A percentile compares a stretch with the other conserved stretches of the same genome.
phyloP scores from a whole-genome alignment of 768 basidiomycete genomes.

The Kwoniella heveanensis region DNA sequence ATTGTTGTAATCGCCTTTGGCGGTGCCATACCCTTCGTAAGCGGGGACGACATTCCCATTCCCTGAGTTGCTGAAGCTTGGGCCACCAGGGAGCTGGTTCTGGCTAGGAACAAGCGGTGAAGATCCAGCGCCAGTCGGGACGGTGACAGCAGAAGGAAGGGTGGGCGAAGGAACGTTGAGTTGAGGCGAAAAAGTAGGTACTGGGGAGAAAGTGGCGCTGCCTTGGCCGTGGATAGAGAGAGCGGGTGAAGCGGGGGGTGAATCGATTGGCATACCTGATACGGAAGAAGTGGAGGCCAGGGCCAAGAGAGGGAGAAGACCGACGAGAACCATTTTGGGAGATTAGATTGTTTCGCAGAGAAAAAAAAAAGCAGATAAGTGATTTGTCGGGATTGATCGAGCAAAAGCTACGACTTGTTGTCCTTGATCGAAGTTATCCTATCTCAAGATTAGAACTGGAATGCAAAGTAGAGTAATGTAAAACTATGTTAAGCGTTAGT shows the following conservation, averaged over 20 bases:
- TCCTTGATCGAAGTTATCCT: no score
- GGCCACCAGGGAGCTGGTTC: neutral
- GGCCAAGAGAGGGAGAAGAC: conserved; percentile 20
- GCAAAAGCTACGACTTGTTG: no score
- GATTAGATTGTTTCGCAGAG: neutral
- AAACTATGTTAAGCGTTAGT: no score
- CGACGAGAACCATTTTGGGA: conserved; percentile 23
- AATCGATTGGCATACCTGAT: conserved; percentile 14
- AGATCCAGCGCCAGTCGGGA: conserved; percentile 1
- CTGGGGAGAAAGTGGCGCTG: conserved; percentile 19
- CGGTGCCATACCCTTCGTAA: neutral
- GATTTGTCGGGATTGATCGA: no score
- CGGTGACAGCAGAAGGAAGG: neutral
- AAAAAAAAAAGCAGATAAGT: no score
- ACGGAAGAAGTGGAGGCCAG: conserved; percentile 13
- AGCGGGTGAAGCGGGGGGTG: conserved; percentile 18
- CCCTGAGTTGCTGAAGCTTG: neutral
- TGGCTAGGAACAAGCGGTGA: neutral
- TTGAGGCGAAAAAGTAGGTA: conserved; percentile 19
- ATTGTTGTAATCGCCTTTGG: neutral
- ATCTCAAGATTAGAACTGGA: no score
- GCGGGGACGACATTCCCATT: neutral
- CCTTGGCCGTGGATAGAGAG: conserved; percentile 6
- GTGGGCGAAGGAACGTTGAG: conserved; percentile 14
- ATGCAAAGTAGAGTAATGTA: no score